Evolutionary conservation across 352 stramenopile genomes (phyloP).

Genomic region (Phytophthora hybrid): DNA sequence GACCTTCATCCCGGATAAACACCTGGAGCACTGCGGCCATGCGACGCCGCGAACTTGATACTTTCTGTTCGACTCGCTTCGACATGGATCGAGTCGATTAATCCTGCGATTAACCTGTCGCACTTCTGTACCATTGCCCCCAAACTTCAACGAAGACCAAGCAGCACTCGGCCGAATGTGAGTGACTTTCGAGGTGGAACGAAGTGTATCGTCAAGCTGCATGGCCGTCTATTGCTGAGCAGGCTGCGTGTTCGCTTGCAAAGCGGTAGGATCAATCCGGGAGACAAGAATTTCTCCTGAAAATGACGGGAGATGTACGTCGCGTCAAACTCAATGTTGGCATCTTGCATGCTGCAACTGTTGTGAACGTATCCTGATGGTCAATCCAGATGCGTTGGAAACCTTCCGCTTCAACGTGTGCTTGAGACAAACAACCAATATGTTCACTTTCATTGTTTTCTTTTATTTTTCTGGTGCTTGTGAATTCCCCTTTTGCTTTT

Average conservation of each 20-base stretch:
- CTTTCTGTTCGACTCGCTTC: conserved; percentile 22
- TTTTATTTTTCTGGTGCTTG: not conserved
- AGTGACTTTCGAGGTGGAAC: not conserved
- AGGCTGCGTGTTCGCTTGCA: too few relatives aligned
- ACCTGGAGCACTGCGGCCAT: conserved; percentile 13
- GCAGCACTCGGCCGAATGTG: not conserved
- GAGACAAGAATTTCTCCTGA: too few relatives aligned
- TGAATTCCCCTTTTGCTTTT: conserved; percentile 3
- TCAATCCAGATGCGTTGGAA: not conserved
- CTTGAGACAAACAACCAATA: not conserved
- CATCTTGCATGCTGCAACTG: not conserved
- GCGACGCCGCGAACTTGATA: conserved; percentile 35
- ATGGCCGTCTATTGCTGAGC: too few relatives aligned
- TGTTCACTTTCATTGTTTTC: not conserved
- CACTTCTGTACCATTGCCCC: conserved; percentile 4
- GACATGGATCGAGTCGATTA: conserved; percentile 23
- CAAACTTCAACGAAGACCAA: conserved; percentile 19
- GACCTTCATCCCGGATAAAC: conserved; percentile 21
- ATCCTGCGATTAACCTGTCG: conserved; percentile 17
- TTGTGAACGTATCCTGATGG: not conserved
- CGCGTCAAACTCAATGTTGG: not conserved
- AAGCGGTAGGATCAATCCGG: too few relatives aligned
- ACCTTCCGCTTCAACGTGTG: not conserved
- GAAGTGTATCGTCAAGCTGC: not conserved
- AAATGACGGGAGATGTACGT: too few relatives aligned